Percentiles rank a stretch among this genome's conserved stretches.
phyloP scores from a whole-genome alignment of 2,329 filamentous ascomycete genomes.

The Verticillium nubilum region DNA sequence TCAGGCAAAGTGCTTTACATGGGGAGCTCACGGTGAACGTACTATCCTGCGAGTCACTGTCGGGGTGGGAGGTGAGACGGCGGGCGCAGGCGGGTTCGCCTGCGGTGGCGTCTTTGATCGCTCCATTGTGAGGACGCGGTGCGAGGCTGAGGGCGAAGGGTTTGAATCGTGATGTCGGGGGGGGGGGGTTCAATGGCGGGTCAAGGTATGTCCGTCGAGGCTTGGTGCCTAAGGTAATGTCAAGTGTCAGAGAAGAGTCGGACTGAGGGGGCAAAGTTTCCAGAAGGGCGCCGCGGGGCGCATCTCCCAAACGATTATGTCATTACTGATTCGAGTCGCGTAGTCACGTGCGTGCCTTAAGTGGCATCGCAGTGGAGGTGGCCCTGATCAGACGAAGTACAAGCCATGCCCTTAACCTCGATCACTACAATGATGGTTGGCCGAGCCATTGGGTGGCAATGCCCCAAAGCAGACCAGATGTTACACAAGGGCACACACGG shows the following conservation, averaged over 20 bases:
- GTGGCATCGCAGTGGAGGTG: no score
- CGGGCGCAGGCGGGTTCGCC: constrained; percentile 19
- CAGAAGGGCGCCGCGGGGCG: background rate
- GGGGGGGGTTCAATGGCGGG: background rate
- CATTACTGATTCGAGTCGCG: constrained; percentile 6
- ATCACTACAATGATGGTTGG: no score
- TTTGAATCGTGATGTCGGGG: background rate
- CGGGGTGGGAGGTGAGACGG: constrained; percentile 44
- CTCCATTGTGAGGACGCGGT: constrained; percentile 31
- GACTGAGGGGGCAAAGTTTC: constrained; percentile 7
- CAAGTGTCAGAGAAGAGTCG: background rate
- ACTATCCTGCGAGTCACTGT: constrained; percentile 52
- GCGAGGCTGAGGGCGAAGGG: no score
- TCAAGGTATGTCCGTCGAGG: background rate
- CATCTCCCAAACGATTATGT: constrained; percentile 9
- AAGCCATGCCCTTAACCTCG: no score
- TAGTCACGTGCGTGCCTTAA: constrained; percentile 10
- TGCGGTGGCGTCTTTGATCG: constrained; percentile 40
- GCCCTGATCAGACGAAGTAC: no score
- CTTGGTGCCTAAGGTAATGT: background rate
- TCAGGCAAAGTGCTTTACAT: constrained; percentile 9
- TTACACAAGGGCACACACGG: no score
- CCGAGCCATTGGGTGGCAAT: no score
- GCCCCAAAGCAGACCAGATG: background rate
- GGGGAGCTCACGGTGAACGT: constrained; percentile 15